These are phyloP conservation scores for Aspergillus terreus DNA, from an alignment of 2,329 filamentous ascomycete genomes.

Conservation along the genomic window DNA sequence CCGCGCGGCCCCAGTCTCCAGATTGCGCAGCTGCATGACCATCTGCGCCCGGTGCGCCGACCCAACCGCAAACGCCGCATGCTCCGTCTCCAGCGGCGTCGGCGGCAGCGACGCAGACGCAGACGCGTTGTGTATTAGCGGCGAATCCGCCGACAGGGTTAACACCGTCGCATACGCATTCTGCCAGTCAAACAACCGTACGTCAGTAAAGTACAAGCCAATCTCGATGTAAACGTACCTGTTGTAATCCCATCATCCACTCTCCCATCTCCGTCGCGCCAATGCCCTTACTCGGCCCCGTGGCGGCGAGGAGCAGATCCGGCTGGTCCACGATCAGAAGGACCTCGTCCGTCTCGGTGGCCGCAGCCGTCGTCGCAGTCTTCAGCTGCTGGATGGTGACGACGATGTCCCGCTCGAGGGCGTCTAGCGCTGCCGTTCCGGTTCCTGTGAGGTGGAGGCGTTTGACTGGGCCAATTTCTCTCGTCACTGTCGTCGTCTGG, in stretches of 20 bases:
- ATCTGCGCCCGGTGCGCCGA: slow-evolving; percentile 72
- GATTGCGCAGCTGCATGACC: slow-evolving; percentile 66
- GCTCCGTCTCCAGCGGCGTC: slow-evolving; percentile 66
- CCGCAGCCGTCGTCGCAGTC: slow-evolving; percentile 12
- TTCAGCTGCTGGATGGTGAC: slow-evolving; percentile 30
- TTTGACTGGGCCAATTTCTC: slow-evolving; percentile 20
- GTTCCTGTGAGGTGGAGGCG: slow-evolving; percentile 28
- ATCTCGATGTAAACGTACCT: slow-evolving; percentile 48
- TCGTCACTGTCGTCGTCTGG: slow-evolving; percentile 9
- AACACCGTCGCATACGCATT: slow-evolving; percentile 63
- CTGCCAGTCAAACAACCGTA: slow-evolving; percentile 32
- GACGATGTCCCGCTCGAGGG: slow-evolving; percentile 32
- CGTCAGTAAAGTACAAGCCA: not conserved
- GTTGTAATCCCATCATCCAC: slow-evolving; percentile 57
- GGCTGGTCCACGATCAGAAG: slow-evolving; percentile 65
- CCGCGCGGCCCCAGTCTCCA: slow-evolving; percentile 84
- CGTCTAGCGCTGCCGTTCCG: slow-evolving; percentile 28
- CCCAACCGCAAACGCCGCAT: slow-evolving; percentile 67
- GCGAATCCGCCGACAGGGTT: slow-evolving; percentile 67
- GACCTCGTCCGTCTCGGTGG: slow-evolving; percentile 32
- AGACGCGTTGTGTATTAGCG: slow-evolving; percentile 56
- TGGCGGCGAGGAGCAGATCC: slow-evolving; percentile 62
- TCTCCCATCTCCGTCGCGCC: slow-evolving; percentile 48
- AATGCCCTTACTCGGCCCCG: slow-evolving; percentile 44
- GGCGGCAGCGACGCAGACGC: slow-evolving; percentile 41